These are phyloP conservation scores for Nitzschia palea DNA, from an alignment of 108 stramenopile genomes.

Conservation along the genomic window DNA sequence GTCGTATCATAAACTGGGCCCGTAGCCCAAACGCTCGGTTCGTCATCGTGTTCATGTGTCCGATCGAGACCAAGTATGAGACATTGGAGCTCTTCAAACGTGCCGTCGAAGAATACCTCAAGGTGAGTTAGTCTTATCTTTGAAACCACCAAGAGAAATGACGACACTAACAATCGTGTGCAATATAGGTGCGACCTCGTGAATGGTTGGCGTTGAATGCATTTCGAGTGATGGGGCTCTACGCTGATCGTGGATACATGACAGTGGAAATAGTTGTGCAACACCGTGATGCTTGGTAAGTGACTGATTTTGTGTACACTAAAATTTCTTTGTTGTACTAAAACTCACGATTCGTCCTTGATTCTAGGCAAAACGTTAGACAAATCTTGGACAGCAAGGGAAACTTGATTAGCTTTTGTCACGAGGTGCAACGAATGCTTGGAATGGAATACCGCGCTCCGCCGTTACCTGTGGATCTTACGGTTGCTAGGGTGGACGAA, in stretches of 20 bases:
- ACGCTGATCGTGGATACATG: constrained; percentile 62
- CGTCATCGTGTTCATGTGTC: constrained; percentile 53
- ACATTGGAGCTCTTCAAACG: constrained; percentile 56
- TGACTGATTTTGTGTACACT: no score
- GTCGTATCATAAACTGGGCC: constrained; percentile 73
- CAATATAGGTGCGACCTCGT: constrained; percentile 32
- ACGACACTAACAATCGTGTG: neutral
- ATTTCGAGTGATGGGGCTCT: constrained; percentile 54
- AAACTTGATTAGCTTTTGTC: constrained; percentile 56
- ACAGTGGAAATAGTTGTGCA: constrained; percentile 49
- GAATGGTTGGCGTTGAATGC: constrained; percentile 59
- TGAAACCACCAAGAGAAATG: no score
- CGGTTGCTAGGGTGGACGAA: neutral
- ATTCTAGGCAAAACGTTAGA: constrained; percentile 15
- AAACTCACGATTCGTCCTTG: no score
- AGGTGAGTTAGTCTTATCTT: constrained; percentile 53
- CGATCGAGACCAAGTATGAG: constrained; percentile 54
- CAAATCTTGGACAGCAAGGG: constrained; percentile 50
- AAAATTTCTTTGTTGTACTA: no score
- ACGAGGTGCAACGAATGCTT: constrained; percentile 62
- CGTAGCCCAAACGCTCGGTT: constrained; percentile 62
- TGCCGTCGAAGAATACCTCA: constrained; percentile 66
- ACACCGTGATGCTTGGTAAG: constrained; percentile 49
- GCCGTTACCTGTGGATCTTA: constrained; percentile 58
- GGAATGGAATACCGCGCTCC: constrained; percentile 70